Base-by-base conservation (phyloP, 306 rosid species). In the Rosa chinensis region DNA sequence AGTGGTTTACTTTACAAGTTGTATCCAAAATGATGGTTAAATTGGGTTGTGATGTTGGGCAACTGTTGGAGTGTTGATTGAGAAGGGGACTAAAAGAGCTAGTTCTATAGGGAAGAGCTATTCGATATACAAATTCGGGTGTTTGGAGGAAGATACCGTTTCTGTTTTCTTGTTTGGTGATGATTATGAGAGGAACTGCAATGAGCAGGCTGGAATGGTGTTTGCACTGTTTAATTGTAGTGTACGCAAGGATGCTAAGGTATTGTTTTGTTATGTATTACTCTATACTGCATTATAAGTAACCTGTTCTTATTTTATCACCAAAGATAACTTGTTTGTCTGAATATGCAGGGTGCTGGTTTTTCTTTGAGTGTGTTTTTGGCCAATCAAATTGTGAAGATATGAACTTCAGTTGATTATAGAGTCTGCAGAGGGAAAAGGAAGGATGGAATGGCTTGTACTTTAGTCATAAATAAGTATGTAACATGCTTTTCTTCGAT, bases 141-240 rank as follows among this genome's bases (percentile, higher is more conserved):
- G n/a, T n/a, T n/a, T n/a, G n/a, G n/a, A n/a, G n/a, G n/a, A n/a
- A n/a, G n/a, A n/a, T n/a, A n/a, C n/a, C n/a, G n/a, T n/a, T n/a
- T n/a, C n/a, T 25, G 86, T 92, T 70, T 95, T 95, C 88, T 83
- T 92, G 85, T 95, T 95, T 70, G 98, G 98, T n/a, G 92, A 95
- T 83, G 98, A 93, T 86, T 92, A 95, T 83, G 83, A 84, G 76
- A 86, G 61, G 66, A 86, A 89, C 81, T 77, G 74, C 37, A 89
- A 90, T 25, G 94, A 90, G 84, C 79, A 78, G 28, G 85, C 88
- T 1, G 94, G 98, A 76, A 77, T 88, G 0, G 93, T 90, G 62
- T 89, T 92, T 75, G 98, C 97, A 8, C 74, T 95, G 28, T 90
- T 95, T 68, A 89, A 95, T 74, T 85, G 86, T 75, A 7, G 87